These are phyloP conservation scores for Anthostomella pinea DNA, from an alignment of 2,329 filamentous ascomycete genomes.

Conservation along the genomic window DNA sequence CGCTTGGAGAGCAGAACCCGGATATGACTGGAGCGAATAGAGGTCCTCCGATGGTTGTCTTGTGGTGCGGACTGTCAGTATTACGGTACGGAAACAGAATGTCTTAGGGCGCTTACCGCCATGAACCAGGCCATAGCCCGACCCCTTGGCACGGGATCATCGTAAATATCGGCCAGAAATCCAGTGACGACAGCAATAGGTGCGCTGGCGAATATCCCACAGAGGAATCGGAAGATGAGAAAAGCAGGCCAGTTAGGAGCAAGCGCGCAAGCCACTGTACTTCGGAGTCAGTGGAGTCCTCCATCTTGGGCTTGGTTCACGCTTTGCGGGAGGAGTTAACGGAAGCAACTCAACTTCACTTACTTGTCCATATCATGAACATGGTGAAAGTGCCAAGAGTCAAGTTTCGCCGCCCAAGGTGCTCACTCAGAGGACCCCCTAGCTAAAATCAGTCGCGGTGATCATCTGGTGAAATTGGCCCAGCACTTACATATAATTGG, in stretches of 20 bases:
- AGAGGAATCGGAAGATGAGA: conserved; percentile 53
- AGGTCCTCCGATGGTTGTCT: conserved; percentile 63
- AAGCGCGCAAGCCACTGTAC: conserved; percentile 56
- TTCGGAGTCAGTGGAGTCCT: too few species aligned
- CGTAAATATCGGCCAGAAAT: conserved; percentile 65
- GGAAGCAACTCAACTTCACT: too few species aligned
- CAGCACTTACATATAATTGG: conserved; percentile 26
- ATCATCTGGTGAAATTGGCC: background rate
- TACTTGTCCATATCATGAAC: conserved; percentile 50
- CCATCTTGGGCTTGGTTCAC: too few species aligned
- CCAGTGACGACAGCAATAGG: conserved; percentile 62
- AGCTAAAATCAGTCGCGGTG: conserved; percentile 34
- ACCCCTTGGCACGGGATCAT: conserved; percentile 52
- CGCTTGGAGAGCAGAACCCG: conserved; percentile 55
- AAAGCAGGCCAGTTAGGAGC: conserved; percentile 51
- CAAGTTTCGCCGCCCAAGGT: conserved; percentile 54
- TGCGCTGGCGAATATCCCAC: conserved; percentile 52
- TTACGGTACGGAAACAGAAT: background rate
- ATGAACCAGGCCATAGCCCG: conserved; percentile 63
- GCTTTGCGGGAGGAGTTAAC: too few species aligned
- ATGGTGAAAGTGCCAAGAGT: conserved; percentile 44
- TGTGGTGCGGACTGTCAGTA: conserved; percentile 9
- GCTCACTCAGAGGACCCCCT: conserved; percentile 65
- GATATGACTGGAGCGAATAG: conserved; percentile 64
- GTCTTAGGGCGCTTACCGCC: conserved; percentile 42